Conservation (phyloP, 495 filamentous ascomycete genomes). For the Hypoxylon perforatum region DNA sequence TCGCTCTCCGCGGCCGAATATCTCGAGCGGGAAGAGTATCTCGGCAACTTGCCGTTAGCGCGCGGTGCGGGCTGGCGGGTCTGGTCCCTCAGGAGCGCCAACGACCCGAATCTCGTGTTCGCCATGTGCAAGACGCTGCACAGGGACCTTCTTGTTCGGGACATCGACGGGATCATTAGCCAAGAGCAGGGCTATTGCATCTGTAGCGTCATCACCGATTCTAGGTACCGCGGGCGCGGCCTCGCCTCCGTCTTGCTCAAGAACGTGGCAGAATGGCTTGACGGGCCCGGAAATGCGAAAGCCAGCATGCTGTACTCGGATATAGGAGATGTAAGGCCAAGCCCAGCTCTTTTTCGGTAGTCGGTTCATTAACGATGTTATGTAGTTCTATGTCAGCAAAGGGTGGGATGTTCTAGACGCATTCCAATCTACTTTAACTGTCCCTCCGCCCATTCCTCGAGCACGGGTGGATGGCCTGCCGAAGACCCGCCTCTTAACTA, state of each 20-base stretch:
- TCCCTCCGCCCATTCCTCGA: neutral
- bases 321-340: conserved; percentile 33
- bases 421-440: conserved; percentile 22
- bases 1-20: conserved; percentile 10
- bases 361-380: neutral
- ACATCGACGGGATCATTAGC: neutral
- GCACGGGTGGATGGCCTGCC: neutral
- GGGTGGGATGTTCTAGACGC: conserved; percentile 33
- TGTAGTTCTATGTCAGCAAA: conserved; percentile 35
- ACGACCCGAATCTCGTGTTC: conserved; percentile 19
- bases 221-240: conserved; percentile 31
- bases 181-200: conserved; percentile 39
- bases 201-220: conserved; percentile 33
- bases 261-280: conserved; percentile 40
- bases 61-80: conserved; percentile 21
- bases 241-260: conserved; percentile 33
- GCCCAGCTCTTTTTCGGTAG: too few relatives aligned
- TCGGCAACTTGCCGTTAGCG: conserved; percentile 10
- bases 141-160: conserved; percentile 29
- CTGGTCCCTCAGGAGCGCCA: conserved; percentile 29
- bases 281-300: conserved; percentile 30
- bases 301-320: conserved; percentile 43
- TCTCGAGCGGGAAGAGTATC: conserved; percentile 22
- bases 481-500: conserved; percentile 15
- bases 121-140: conserved; percentile 39